Percentiles rank a stretch among this genome's conserved stretches.
Conservation (phyloP, 306 rosid genomes). For the Gleditsia sinensis region DNA sequence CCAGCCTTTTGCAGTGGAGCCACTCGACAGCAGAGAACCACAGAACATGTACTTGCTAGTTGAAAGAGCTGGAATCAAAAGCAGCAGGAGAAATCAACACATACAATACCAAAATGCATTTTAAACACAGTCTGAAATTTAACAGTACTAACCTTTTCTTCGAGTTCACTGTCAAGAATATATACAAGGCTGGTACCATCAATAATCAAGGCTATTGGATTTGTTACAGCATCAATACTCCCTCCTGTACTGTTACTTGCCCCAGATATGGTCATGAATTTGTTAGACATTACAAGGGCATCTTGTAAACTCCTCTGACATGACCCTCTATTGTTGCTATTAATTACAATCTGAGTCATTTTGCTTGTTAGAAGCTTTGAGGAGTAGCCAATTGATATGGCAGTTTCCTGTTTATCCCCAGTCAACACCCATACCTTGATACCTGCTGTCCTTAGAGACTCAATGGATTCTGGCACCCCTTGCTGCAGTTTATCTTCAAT, state of each 20-base stretch:
- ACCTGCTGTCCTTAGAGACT: conserved; percentile 79
- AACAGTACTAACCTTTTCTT: conserved; percentile 66
- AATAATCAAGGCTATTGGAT: conserved; percentile 72
- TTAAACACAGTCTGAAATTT: conserved; percentile 17
- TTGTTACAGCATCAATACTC: conserved; percentile 38
- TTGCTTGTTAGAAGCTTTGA: conserved; percentile 80
- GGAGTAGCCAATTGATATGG: conserved; percentile 91
- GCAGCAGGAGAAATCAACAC: conserved; percentile 37
- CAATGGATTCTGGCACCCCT: conserved; percentile 95
- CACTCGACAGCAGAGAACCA: conserved; percentile 96
- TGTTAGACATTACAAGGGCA: conserved; percentile 65
- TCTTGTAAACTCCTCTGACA: conserved; percentile 75
- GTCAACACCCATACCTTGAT: conserved; percentile 95
- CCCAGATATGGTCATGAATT: conserved; percentile 42
- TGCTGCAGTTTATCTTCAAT: conserved; percentile 91
- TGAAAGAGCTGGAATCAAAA: conserved; percentile 66
- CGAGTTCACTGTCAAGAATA: conserved; percentile 84
- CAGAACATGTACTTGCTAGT: conserved; percentile 75
- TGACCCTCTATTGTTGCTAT: conserved; percentile 66
- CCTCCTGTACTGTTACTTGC: conserved; percentile 36
- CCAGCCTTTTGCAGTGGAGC: conserved; percentile 98
- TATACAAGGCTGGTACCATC: conserved; percentile 96
- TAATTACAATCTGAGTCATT: conserved; percentile 83
- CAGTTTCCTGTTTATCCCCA: conserved; percentile 99
- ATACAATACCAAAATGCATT: conserved; percentile 10